A percentile compares a stretch with the other conserved stretches of the same genome.
phyloP scores from a whole-genome alignment of 2,329 filamentous ascomycete genomes.

The Fusarium hainanense region DNA sequence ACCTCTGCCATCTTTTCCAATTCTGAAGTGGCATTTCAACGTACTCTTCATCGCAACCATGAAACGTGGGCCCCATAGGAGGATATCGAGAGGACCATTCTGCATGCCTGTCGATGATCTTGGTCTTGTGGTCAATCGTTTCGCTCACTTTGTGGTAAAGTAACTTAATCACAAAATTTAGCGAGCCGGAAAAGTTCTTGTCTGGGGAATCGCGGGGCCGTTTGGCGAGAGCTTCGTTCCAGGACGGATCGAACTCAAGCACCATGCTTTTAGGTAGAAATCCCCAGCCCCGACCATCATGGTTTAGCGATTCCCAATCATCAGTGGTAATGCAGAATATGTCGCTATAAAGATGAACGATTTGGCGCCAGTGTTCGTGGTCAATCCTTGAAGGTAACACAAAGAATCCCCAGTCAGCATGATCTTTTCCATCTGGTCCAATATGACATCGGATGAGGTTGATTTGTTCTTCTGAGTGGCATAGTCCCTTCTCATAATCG shows the following conservation, averaged over 20 bases:
- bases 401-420: too few relatives aligned
- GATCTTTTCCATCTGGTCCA: background rate
- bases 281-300: too few relatives aligned
- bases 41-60: background rate
- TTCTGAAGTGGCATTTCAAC: background rate
- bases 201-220: fast-evolving
- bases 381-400: background rate
- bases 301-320: background rate
- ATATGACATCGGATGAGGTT: too few relatives aligned
- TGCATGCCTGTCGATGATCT: background rate
- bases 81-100: background rate
- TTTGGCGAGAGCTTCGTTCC: background rate
- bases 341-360: fast-evolving
- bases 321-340: background rate
- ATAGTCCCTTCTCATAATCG: fast-evolving
- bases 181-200: background rate
- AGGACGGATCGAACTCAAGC: background rate
- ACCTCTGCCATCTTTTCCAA: too few relatives aligned
- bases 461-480: background rate
- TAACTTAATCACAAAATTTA: background rate
- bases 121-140: background rate
- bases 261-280: background rate
- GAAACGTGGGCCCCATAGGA: background rate
- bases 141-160: background rate
- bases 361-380: background rate